These are phyloP conservation scores for Botrytis sinoallii DNA, from an alignment of 2,329 filamentous ascomycete species.

Conservation along the genomic window DNA sequence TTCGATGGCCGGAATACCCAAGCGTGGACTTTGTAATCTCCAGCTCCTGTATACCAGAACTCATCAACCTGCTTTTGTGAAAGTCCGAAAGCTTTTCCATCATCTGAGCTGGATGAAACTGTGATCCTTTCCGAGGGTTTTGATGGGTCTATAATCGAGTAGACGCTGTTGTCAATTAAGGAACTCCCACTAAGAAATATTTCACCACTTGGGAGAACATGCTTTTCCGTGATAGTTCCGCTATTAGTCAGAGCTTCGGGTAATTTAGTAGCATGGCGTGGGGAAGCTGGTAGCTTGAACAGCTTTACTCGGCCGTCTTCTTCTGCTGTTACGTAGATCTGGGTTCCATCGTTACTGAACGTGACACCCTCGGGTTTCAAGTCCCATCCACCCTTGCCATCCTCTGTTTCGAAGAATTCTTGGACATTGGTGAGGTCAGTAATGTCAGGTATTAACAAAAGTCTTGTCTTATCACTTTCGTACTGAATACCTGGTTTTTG, in stretches of 20 bases:
- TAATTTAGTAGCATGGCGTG: conserved; percentile 46
- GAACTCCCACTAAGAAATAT: conserved; percentile 68
- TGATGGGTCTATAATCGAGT: conserved; percentile 47
- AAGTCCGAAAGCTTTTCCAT: conserved; percentile 65
- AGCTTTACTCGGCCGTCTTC: conserved; percentile 60
- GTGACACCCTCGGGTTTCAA: conserved; percentile 53
- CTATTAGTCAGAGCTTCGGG: conserved; percentile 51
- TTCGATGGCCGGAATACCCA: conserved; percentile 63
- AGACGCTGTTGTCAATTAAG: conserved; percentile 69
- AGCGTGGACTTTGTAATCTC: conserved; percentile 57
- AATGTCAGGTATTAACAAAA: conserved; percentile 63
- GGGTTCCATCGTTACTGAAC: conserved; percentile 58
- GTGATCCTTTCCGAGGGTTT: conserved; percentile 43
- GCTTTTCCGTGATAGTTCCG: conserved; percentile 54
- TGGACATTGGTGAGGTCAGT: conserved; percentile 54
- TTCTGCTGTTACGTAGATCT: conserved; percentile 72
- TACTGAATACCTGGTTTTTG: conserved; percentile 53
- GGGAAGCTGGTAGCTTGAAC: conserved; percentile 59
- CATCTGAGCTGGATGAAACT: conserved; percentile 63
- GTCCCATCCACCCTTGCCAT: conserved; percentile 64
- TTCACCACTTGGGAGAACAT: conserved; percentile 47
- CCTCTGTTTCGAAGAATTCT: conserved; percentile 59
- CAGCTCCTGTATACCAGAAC: conserved; percentile 66
- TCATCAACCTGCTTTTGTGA: conserved; percentile 61
- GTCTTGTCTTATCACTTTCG: conserved; percentile 73